These are phyloP conservation scores for Primulina tabacum DNA, from an alignment of 257 asterid genomes.

Conservation along the genomic window DNA sequence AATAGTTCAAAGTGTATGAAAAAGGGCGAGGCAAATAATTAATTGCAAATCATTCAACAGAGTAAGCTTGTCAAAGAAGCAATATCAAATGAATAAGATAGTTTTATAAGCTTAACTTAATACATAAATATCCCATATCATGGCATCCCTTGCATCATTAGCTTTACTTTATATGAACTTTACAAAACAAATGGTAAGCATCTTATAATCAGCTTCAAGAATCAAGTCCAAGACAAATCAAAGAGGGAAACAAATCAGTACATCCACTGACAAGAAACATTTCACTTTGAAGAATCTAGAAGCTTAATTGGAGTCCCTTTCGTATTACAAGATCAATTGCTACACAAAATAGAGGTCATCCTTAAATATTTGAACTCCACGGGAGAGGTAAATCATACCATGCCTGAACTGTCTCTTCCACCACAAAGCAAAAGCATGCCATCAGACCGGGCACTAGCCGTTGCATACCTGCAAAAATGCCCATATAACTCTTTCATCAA, in stretches of 20 bases:
- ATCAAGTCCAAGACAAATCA: background rate
- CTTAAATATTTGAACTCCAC: constrained; percentile 15
- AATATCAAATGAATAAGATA: constrained; percentile 3
- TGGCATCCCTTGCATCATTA: background rate
- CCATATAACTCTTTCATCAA: constrained; percentile 14
- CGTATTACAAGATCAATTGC: background rate
- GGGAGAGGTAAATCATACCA: constrained; percentile 50
- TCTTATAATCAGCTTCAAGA: constrained; percentile 8
- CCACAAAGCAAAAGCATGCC: constrained; percentile 99
- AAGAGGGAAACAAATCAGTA: background rate
- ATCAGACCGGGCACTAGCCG: constrained; percentile 98
- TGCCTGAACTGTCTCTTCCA: constrained; percentile 94
- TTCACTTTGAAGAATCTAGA: background rate
- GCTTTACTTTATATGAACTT: constrained; percentile 10
- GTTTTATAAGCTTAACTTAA: background rate
- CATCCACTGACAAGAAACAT: background rate
- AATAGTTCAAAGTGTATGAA: background rate
- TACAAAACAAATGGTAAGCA: constrained; percentile 2
- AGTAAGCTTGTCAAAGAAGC: constrained; percentile 5
- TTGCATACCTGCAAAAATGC: constrained; percentile 80
- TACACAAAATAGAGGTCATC: background rate
- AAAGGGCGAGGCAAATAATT: constrained; percentile 3
- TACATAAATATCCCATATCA: background rate
- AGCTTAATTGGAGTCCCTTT: background rate
- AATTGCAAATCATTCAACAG: background rate